phyloP scores from a whole-genome alignment of 106 monocot species.

The Acorus calamus region DNA sequence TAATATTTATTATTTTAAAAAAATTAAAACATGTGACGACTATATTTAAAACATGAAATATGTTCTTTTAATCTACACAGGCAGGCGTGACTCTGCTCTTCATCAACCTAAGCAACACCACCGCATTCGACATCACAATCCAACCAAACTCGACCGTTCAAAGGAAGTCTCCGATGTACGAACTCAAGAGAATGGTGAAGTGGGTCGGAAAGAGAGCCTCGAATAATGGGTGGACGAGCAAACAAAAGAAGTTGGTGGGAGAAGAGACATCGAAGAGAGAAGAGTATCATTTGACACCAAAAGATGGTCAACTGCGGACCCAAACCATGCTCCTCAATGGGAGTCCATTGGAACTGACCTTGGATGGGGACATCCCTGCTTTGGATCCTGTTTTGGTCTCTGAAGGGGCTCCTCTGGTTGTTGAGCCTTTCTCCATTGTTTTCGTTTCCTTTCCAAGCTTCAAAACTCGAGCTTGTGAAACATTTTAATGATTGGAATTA shows the following conservation, averaged over 20 bases:
- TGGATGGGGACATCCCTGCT: background rate
- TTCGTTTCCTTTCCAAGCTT: background rate
- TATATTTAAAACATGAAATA: no score
- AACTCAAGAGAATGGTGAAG: no score
- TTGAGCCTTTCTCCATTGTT: background rate
- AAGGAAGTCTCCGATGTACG: no score
- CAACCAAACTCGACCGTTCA: no score
- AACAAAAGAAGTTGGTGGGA: background rate
- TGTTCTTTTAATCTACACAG: background rate
- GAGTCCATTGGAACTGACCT: background rate
- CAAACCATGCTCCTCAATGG: slow-evolving; percentile 4
- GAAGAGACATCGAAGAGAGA: background rate
- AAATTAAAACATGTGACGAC: no score
- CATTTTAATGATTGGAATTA: no score
- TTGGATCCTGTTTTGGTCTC: background rate
- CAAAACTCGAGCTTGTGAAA: background rate
- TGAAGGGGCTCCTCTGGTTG: background rate
- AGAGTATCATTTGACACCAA: slow-evolving; percentile 6
- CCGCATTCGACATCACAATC: background rate
- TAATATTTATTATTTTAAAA: no score
- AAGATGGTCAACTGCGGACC: background rate
- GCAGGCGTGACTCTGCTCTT: slow-evolving; percentile 3
- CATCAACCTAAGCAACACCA: slow-evolving; percentile 7
- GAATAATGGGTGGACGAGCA: background rate
- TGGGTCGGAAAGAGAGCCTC: no score